Conservation (phyloP, 208 protist species). For the Angomonas ambiguus region DNA sequence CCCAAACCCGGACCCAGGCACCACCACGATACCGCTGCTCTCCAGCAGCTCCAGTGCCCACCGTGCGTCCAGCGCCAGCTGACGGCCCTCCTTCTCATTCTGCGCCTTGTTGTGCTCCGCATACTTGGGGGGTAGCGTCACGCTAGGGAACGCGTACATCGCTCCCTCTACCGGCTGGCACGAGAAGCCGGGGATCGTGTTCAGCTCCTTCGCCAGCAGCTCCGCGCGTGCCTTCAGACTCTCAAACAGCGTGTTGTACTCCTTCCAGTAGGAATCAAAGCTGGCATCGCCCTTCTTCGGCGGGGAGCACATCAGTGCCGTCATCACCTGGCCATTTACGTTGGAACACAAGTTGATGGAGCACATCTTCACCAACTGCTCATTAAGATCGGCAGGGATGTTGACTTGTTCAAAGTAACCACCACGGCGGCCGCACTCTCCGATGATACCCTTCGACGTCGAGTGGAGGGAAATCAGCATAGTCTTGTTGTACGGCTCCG, state of each 20-base stretch:
- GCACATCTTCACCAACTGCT: conserved; percentile 95
- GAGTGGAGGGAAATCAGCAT: conserved; percentile 94
- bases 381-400: conserved; percentile 47
- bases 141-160: conserved; percentile 98
- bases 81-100: conserved; percentile 59
- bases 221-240: conserved; percentile 59
- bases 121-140: conserved; percentile 86
- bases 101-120: conserved; percentile 46
- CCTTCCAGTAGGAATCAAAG: conserved; percentile 79
- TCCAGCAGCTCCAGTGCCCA: conserved; percentile 97
- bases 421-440: conserved; percentile 97
- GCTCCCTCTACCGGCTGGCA: conserved; percentile 93
- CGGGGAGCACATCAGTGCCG: conserved; percentile 95
- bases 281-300: conserved; percentile 89
- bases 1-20: conserved; percentile 95
- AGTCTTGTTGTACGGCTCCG: conserved; percentile 58
- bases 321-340: conserved; percentile 93
- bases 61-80: conserved; percentile 88
- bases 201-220: conserved; percentile 83
- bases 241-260: conserved; percentile 79
- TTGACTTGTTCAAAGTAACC: conserved; percentile 96
- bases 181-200: conserved; percentile 89
- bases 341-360: conserved; percentile 97
- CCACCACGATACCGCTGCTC: conserved; percentile 92
- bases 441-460: conserved; percentile 97